A percentile compares a stretch with the other conserved stretches of the same genome.
phyloP scores from a whole-genome alignment of 805 yeast species.

The Limtongia smithiae region DNA sequence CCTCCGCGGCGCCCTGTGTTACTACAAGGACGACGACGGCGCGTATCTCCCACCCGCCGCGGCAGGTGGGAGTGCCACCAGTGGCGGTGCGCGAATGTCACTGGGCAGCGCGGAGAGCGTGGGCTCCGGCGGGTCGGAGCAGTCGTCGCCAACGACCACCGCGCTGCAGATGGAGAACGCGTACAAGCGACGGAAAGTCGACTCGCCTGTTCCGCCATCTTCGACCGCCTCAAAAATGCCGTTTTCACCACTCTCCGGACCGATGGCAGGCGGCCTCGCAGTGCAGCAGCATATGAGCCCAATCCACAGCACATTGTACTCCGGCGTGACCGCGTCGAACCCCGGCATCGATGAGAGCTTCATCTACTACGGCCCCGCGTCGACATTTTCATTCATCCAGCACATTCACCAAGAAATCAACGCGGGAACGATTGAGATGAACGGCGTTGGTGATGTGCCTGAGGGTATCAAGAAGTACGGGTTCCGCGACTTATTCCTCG shows the following conservation, averaged over 20 bases:
- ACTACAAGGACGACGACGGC: constrained; percentile 22
- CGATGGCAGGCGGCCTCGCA: too few relatives aligned
- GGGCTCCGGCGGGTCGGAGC: neutral
- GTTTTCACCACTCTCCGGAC: neutral
- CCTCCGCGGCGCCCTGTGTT: constrained; percentile 24
- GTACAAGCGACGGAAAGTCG: neutral
- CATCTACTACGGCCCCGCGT: constrained; percentile 28
- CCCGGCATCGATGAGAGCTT: constrained; percentile 22
- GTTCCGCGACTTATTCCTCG: constrained; percentile 25
- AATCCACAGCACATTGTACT: constrained; percentile 20
- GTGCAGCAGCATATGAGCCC: constrained; percentile 2
- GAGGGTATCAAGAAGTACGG: constrained; percentile 25
- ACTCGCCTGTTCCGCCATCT: neutral
- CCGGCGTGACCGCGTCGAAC: constrained; percentile 21
- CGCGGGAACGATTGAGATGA: constrained; percentile 18
- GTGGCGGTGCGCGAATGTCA: neutral
- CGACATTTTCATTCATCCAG: constrained; percentile 27
- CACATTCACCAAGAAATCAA: constrained; percentile 26
- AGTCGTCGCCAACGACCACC: neutral
- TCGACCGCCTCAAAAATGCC: too few relatives aligned
- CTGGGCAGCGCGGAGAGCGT: neutral
- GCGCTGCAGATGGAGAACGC: neutral
- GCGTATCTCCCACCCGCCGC: neutral
- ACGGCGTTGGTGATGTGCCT: constrained; percentile 25
- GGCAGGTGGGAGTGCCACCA: neutral